Percentiles rank a stretch among this genome's conserved stretches.
phyloP scores from a whole-genome alignment of 176 grass and related monocot species.

The Lolium rigidum region DNA sequence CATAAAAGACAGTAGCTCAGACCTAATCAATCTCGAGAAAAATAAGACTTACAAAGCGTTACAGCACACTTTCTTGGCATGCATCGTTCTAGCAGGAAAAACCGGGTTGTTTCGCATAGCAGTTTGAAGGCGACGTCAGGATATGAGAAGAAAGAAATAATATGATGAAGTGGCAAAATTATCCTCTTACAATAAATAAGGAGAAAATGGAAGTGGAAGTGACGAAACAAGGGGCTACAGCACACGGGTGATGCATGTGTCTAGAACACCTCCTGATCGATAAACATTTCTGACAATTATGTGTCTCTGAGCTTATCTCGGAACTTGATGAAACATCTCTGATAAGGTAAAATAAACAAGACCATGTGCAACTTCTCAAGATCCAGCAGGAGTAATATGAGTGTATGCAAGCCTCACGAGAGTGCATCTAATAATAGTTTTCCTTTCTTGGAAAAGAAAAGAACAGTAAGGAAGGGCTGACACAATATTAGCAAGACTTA shows the following conservation, averaged over 20 bases:
- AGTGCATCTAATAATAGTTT: not conserved
- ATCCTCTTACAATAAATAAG: not conserved
- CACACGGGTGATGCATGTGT: not conserved
- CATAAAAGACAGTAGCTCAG: not conserved
- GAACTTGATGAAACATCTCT: not conserved
- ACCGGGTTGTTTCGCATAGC: not conserved
- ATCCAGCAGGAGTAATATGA: too few species aligned
- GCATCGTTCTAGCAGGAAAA: slow-evolving; percentile 3
- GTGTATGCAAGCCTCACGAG: not conserved
- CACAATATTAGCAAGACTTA: too few species aligned
- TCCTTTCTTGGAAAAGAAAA: too few species aligned
- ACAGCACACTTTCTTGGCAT: not conserved
- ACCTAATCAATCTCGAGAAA: not conserved
- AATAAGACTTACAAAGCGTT: not conserved
- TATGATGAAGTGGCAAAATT: not conserved
- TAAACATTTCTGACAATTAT: not conserved
- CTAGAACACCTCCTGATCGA: not conserved
- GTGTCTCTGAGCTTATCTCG: not conserved
- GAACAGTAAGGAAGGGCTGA: too few species aligned
- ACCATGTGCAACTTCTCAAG: not conserved
- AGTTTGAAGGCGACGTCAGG: not conserved
- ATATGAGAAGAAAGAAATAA: not conserved
- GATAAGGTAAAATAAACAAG: not conserved
- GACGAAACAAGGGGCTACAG: slow-evolving; percentile 13
- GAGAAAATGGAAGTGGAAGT: not conserved